These are phyloP conservation scores for Lasiosphaeria miniovina DNA, from an alignment of 495 filamentous ascomycete genomes.

Conservation along the genomic window DNA sequence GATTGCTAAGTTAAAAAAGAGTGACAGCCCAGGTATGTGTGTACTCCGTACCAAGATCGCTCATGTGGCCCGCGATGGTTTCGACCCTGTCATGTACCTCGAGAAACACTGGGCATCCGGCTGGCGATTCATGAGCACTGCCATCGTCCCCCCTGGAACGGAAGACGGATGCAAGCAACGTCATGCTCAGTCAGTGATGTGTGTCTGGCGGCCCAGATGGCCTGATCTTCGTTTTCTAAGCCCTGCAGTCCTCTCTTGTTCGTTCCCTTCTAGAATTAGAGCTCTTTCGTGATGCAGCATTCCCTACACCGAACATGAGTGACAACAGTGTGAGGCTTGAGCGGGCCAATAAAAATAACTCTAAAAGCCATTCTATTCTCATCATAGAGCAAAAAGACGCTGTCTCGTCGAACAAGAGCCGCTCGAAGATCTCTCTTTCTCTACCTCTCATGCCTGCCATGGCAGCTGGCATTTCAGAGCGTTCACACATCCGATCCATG, in stretches of 20 bases:
- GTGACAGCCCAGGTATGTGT: no score
- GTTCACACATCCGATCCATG: not conserved
- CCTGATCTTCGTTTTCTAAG: not conserved
- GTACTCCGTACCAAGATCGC: not conserved
- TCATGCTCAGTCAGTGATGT: not conserved
- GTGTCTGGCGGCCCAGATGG: not conserved
- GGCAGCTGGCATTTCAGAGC: no score
- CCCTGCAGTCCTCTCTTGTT: not conserved
- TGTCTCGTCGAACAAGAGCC: no score
- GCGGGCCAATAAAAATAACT: no score
- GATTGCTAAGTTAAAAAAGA: not conserved
- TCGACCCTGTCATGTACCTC: not conserved
- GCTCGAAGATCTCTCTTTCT: no score
- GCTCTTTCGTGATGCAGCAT: not conserved
- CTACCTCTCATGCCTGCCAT: no score
- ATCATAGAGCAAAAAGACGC: no score
- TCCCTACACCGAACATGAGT: no score
- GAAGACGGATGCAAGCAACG: not conserved
- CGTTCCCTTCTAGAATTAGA: not conserved
- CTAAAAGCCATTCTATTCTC: no score
- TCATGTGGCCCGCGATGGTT: slow-evolving; percentile 1
- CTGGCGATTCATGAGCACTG: slow-evolving; percentile 2
- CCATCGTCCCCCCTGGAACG: not conserved
- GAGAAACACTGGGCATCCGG: slow-evolving; percentile 3
- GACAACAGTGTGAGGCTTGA: no score